Conservation (phyloP, 2,329 filamentous ascomycete species). For the Colletotrichum sublineola region DNA sequence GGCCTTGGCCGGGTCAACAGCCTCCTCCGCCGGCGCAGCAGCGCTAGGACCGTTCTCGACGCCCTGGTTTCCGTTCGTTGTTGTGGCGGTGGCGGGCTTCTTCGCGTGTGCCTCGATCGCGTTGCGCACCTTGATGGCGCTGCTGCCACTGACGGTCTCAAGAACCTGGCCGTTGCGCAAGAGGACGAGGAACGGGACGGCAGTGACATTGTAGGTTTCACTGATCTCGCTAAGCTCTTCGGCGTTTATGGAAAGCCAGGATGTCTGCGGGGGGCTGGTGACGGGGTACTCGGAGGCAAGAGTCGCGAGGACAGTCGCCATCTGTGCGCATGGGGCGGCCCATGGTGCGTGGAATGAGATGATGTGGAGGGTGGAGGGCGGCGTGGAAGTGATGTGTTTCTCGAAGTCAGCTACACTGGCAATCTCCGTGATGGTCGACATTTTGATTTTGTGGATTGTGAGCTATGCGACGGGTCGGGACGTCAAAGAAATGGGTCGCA, state of each 20-base stretch:
- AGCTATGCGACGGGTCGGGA: constrained; percentile 7
- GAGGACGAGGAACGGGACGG: constrained; percentile 92
- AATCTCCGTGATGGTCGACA: constrained; percentile 85
- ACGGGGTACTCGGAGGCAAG: constrained; percentile 88
- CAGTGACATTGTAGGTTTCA: constrained; percentile 93
- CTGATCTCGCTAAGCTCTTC: constrained; percentile 94
- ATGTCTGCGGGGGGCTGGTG: constrained; percentile 74
- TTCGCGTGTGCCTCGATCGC: constrained; percentile 88
- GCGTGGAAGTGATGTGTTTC: constrained; percentile 73
- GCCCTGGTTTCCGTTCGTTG: constrained; percentile 50
- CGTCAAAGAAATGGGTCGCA: neutral
- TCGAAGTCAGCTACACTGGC: constrained; percentile 80
- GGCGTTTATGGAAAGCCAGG: constrained; percentile 92
- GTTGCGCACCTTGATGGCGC: constrained; percentile 85
- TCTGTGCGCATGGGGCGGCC: constrained; percentile 96
- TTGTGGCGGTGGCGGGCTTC: constrained; percentile 56
- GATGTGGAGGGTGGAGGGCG: constrained; percentile 79
- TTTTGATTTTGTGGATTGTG: constrained; percentile 53
- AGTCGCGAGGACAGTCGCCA: constrained; percentile 86
- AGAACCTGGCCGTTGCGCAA: constrained; percentile 81
- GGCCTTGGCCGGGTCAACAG: constrained; percentile 61
- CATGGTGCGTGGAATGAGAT: constrained; percentile 97
- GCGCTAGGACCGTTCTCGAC: constrained; percentile 46
- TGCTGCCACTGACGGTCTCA: constrained; percentile 90
- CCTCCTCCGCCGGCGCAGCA: constrained; percentile 46